A percentile compares a stretch with the other conserved stretches of the same genome.
phyloP scores from a whole-genome alignment of 495 filamentous ascomycete genomes.

The Collariella sp. region DNA sequence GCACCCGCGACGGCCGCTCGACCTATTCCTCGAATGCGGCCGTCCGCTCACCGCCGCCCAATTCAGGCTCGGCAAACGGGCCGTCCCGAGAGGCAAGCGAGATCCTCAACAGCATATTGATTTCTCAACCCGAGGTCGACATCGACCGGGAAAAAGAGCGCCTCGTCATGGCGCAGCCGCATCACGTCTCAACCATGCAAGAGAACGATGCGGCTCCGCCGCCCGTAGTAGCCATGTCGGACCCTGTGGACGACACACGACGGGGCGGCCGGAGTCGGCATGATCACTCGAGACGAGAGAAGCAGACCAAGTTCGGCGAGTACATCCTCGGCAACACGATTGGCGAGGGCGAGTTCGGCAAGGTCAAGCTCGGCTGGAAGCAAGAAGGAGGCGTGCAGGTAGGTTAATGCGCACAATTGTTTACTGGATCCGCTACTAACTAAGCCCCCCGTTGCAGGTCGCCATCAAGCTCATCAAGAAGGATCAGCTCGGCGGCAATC shows the following conservation, averaged over 20 bases:
- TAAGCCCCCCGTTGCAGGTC: constrained; percentile 51
- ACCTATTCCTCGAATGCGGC: constrained; percentile 32
- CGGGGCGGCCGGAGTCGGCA: constrained; percentile 63
- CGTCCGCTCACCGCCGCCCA: constrained; percentile 32
- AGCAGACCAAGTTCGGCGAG: constrained; percentile 85
- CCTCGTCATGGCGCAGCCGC: constrained; percentile 52
- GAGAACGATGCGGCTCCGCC: constrained; percentile 48
- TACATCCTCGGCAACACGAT: constrained; percentile 96
- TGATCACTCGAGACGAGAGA: constrained; percentile 58
- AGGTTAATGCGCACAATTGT: constrained; percentile 14
- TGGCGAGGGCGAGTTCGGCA: constrained; percentile 96
- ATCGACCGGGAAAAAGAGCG: constrained; percentile 69
- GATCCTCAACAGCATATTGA: constrained; percentile 67
- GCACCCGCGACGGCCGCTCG: constrained; percentile 42
- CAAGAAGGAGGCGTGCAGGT: constrained; percentile 79
- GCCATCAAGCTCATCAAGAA: constrained; percentile 97
- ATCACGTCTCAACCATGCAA: constrained; percentile 29
- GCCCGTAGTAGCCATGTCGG: constrained; percentile 43
- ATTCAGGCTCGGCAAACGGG: constrained; percentile 31
- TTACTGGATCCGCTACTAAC: background rate
- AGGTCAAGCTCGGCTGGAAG: constrained; percentile 99
- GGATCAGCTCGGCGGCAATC: constrained; percentile 78
- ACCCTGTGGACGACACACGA: constrained; percentile 53
- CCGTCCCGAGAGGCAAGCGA: constrained; percentile 57
- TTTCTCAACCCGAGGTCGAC: constrained; percentile 73